Evolutionary conservation across 148 eudicot genomes (phyloP), one percentile per base, ranked within the genome.

Genomic region (Fagopyrum homotropicum): DNA sequence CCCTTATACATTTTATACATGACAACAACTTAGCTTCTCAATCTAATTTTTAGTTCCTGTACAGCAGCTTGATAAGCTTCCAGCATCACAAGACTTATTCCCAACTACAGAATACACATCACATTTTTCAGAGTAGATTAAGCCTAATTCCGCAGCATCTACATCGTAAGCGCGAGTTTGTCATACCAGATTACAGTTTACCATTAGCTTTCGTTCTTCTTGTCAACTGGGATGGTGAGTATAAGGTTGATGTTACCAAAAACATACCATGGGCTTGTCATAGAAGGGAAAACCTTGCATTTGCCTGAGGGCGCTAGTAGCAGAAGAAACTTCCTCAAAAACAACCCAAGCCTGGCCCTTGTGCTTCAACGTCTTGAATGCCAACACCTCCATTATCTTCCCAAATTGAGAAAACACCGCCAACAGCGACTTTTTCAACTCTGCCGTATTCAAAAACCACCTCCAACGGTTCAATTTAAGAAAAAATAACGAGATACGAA

Each of bases 311-410:
- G 98, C 98, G 77, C 79, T 89, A 49, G 88, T 76, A 46, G 98
- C 98, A 26, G 96, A 86, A 57, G 97, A 84, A 71, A 77, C 92
- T 15, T 94, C 97, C 69, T 94, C 93, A 69, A 94, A 94, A 11
- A 94, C 92, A 80, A 94, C 97, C 98, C 98, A 94, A 63, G 98
- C 98, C 76, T 94, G 98, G 0, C 98, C 97, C 79, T 94, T 94
- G 57, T 94, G 98, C 48, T 94, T 94, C 84, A 92, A 87, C 60
- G 97, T 92, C 87, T 94, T 94, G 85, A 94, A 94, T 4, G 98
- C 97, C 63, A 94, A 81, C 14, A 94, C 95, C 83, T 94, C 98
- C 81, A 88, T 14, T 71, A 92, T 94, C 80, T 94, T 90, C 86
- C 98, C 98, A 72, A 94, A 94, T 69, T 94, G 98, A 9, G 96